A percentile compares a stretch with the other conserved stretches of the same genome.
phyloP scores from a whole-genome alignment of 1,139 yeast species.

The Lodderomyces orthopsilosis region DNA sequence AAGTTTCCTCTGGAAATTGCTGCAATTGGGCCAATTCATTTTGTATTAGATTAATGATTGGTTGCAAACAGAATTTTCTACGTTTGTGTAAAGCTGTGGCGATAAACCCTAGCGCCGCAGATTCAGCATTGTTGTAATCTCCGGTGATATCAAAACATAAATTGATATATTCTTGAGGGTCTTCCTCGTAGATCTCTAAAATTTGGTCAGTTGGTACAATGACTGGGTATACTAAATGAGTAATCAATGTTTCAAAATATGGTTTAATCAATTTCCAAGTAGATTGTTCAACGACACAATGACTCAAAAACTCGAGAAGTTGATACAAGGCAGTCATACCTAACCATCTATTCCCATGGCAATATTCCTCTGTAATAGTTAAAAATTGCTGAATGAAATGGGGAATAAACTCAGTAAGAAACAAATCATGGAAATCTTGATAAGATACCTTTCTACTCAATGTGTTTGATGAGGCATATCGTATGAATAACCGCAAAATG shows the following conservation, averaged over 20 bases:
- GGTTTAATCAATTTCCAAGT: slow-evolving; percentile 75
- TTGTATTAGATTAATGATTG: slow-evolving; percentile 66
- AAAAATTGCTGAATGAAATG: slow-evolving; percentile 65
- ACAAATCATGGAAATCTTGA: slow-evolving; percentile 47
- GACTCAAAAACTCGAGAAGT: slow-evolving; percentile 68
- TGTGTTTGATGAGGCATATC: slow-evolving; percentile 57
- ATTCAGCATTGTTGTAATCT: slow-evolving; percentile 59
- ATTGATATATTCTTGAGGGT: slow-evolving; percentile 89
- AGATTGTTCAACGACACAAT: slow-evolving; percentile 61
- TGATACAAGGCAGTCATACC: slow-evolving; percentile 65
- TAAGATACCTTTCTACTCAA: slow-evolving; percentile 52
- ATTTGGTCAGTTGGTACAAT: slow-evolving; percentile 69
- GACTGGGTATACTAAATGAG: slow-evolving; percentile 77
- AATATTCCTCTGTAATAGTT: slow-evolving; percentile 71
- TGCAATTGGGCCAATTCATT: slow-evolving; percentile 45
- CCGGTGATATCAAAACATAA: slow-evolving; percentile 68
- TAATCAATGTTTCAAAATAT: slow-evolving; percentile 60
- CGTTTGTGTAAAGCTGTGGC: slow-evolving; percentile 68
- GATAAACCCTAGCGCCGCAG: slow-evolving; percentile 62
- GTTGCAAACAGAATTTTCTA: slow-evolving; percentile 56
- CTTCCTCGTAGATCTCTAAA: slow-evolving; percentile 77
- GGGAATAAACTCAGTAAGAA: slow-evolving; percentile 62
- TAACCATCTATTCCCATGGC: slow-evolving; percentile 63
- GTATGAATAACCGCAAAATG: slow-evolving; percentile 65
- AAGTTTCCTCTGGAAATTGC: slow-evolving; percentile 35